Percentiles rank a stretch among this genome's conserved stretches.
Conservation (phyloP, 495 filamentous ascomycete genomes). For the Geoglossum glabrum region DNA sequence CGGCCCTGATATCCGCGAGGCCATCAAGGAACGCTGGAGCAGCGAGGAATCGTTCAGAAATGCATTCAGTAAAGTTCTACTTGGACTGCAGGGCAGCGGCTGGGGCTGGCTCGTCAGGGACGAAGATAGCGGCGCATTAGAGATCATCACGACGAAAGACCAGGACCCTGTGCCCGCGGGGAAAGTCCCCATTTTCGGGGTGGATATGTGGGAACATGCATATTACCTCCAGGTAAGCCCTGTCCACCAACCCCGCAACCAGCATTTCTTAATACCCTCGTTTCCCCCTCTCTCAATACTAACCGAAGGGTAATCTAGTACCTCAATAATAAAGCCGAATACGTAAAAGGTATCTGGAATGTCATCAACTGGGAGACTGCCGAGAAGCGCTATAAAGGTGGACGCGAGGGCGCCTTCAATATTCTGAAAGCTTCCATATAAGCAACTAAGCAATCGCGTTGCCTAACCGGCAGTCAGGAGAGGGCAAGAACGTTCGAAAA, state of each 20-base stretch:
- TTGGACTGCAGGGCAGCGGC: constrained; percentile 81
- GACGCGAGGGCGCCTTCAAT: not conserved
- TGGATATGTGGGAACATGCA: constrained; percentile 95
- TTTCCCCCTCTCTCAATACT: not conserved
- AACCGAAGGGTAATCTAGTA: constrained; percentile 32
- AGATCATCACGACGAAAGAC: constrained; percentile 28
- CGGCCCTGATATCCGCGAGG: constrained; percentile 34
- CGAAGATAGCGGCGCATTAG: constrained; percentile 27
- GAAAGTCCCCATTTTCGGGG: constrained; percentile 68
- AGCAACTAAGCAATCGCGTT: not conserved
- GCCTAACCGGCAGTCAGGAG: not conserved
- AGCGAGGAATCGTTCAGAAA: constrained; percentile 52
- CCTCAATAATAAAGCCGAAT: constrained; percentile 96
- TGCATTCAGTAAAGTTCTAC: constrained; percentile 57
- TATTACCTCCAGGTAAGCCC: constrained; percentile 39
- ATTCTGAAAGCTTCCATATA: not conserved
- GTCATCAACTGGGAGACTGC: constrained; percentile 95
- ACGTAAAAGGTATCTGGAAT: constrained; percentile 92
- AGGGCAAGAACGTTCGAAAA: too few relatives aligned
- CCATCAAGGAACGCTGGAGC: constrained; percentile 63
- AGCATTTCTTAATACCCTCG: too few relatives aligned
- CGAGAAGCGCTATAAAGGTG: constrained; percentile 30
- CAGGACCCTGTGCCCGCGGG: constrained; percentile 87
- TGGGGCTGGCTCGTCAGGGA: constrained; percentile 93
- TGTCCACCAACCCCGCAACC: too few relatives aligned